These are phyloP conservation scores for Trichoderma afroharzianum DNA, from an alignment of 2,329 filamentous ascomycete genomes.

Conservation along the genomic window DNA sequence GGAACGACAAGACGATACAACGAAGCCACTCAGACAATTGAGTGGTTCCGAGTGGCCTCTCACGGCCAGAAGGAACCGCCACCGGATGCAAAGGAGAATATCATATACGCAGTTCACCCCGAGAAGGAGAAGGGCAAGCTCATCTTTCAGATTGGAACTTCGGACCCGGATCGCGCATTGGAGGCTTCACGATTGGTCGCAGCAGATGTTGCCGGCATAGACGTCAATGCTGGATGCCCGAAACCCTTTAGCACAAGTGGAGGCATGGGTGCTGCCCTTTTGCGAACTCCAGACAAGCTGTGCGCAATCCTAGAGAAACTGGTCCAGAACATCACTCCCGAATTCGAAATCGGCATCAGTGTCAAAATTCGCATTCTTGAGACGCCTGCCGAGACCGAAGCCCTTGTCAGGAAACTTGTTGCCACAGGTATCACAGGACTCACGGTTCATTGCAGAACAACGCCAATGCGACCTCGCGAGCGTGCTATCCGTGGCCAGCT, in stretches of 20 bases:
- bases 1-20: conserved; percentile 78
- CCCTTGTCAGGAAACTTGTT: conserved; percentile 73
- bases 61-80: conserved; percentile 60
- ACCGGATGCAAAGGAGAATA: conserved; percentile 54
- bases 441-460: conserved; percentile 93
- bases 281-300: conserved; percentile 79
- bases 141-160: conserved; percentile 90
- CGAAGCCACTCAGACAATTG: conserved; percentile 70
- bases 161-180: conserved; percentile 77
- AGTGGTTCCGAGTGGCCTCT: conserved; percentile 75
- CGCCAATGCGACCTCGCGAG: conserved; percentile 90
- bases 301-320: conserved; percentile 79
- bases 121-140: conserved; percentile 68
- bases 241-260: conserved; percentile 93
- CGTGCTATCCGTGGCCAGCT: conserved; percentile 82
- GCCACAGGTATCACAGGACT: conserved; percentile 87
- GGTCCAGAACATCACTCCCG: conserved; percentile 70
- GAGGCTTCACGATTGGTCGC: conserved; percentile 81
- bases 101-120: conserved; percentile 84
- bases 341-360: conserved; percentile 86
- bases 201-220: conserved; percentile 84
- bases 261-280: conserved; percentile 91
- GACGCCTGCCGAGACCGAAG: conserved; percentile 69
- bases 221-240: conserved; percentile 96
- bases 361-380: conserved; percentile 93